phyloP scores from a whole-genome alignment of 345 rosid species.

The Cochlearia excelsa region DNA sequence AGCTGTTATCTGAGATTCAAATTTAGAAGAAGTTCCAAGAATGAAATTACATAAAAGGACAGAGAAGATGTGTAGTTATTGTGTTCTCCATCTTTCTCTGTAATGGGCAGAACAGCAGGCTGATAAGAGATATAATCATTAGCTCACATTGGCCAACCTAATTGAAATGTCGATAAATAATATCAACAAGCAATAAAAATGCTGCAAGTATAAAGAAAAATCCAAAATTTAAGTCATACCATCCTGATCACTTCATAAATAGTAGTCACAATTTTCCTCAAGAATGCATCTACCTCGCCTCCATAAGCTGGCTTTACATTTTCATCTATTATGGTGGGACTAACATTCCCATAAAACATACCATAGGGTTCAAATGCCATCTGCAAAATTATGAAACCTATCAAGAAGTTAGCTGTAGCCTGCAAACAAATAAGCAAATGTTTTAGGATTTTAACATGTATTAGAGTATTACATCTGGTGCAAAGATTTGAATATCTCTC shows the following conservation, averaged over 20 bases:
- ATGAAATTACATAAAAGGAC: background rate
- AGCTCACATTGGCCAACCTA: conserved; percentile 99
- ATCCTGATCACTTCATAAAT: conserved; percentile 74
- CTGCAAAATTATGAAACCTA: conserved; percentile 37
- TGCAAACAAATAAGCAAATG: background rate
- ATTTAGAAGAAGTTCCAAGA: background rate
- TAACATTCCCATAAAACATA: conserved; percentile 94
- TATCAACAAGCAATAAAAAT: conserved; percentile 9
- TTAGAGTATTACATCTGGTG: no score
- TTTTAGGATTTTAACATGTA: no score
- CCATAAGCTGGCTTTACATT: conserved; percentile 97
- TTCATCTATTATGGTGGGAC: conserved; percentile 88
- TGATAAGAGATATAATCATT: conserved; percentile 84
- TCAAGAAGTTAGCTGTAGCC: background rate
- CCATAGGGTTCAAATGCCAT: conserved; percentile 99
- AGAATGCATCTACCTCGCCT: conserved; percentile 94
- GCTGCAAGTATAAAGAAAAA: conserved; percentile 2
- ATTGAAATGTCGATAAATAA: conserved; percentile 70
- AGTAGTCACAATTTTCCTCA: conserved; percentile 87
- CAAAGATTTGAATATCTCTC: no score
- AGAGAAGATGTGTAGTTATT: conserved; percentile 3
- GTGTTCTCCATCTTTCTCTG: conserved; percentile 63
- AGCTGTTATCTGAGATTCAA: conserved; percentile 8
- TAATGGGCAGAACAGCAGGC: conserved; percentile 34
- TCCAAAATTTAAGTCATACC: conserved; percentile 39